A percentile compares a stretch with the other conserved stretches of the same genome.
Conservation (phyloP, 2,329 filamentous ascomycete genomes). For the Eurotiales sp. region DNA sequence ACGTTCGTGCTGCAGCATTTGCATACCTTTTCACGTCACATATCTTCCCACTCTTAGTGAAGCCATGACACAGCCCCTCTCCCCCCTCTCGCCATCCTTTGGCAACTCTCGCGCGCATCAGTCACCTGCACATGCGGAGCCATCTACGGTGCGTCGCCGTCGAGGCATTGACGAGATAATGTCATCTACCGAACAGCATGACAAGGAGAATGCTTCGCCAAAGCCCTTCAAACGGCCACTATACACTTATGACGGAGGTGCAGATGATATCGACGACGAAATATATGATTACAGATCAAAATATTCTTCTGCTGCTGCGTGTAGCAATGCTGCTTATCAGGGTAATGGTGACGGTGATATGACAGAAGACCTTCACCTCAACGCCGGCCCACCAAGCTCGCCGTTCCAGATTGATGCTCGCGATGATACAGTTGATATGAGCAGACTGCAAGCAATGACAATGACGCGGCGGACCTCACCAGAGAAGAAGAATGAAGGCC, state of each 20-base stretch:
- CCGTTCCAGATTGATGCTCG: conserved; percentile 33
- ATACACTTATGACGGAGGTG: conserved; percentile 16
- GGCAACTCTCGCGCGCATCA: conserved; percentile 36
- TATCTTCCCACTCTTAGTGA: background rate
- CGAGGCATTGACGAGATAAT: conserved; percentile 17
- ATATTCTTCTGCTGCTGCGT: conserved; percentile 13
- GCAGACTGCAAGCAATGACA: conserved; percentile 17
- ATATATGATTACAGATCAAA: conserved; percentile 9
- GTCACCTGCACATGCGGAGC: conserved; percentile 23
- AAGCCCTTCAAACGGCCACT: conserved; percentile 28
- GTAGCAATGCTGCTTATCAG: background rate
- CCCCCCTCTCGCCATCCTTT: conserved; percentile 38
- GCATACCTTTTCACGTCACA: background rate
- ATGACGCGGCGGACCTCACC: conserved; percentile 17
- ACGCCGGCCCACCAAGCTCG: conserved; percentile 30
- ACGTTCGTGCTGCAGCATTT: background rate
- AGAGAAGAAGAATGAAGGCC: conserved; percentile 21
- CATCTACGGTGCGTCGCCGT: conserved; percentile 17
- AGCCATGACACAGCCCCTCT: conserved; percentile 39
- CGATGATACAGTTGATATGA: conserved; percentile 32
- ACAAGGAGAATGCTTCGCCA: conserved; percentile 22
- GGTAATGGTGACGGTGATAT: conserved; percentile 16
- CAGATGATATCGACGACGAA: conserved; percentile 14
- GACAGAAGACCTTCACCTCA: conserved; percentile 21
- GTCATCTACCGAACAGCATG: conserved; percentile 16